Evolutionary conservation across 2,329 filamentous ascomycete genomes (phyloP), one percentile per base, ranked within the genome.

Genomic region (Phyllosticta citriasiana): DNA sequence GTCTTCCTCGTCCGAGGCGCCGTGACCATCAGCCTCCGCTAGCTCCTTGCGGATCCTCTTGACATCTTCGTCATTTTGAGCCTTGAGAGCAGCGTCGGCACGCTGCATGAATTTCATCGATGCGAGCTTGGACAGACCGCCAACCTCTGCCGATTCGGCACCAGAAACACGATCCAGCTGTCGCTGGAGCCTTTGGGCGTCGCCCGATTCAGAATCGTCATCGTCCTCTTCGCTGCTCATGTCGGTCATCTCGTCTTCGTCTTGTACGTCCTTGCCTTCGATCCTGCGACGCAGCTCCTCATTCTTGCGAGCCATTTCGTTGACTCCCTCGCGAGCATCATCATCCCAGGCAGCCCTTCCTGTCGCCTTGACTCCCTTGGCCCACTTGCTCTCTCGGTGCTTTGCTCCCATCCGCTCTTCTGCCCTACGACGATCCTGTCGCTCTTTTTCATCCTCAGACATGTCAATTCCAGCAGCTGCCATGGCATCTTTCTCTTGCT

Each of bases 51-150:
- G 82, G 56, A 97, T 66, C 7, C 66, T 66, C 59, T 74, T 71
- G 35, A 77, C 68, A 33, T 90, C 83, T 61, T 89, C 88, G 67
- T 96, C 89, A 66, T 97, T 97, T 62, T 85, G 83, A 64, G 87
- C 84, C 73, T 87, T 91, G 68, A 85, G 85, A 47, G 85, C 81
- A 27, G 87, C 88, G 69, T 97, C 92, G 1, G 91, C 90, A 66
- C 88, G 91, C 68, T 88, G 85, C 94, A 99, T 97, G 72, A 99
- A 99, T 64, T 90, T 89, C 87, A 99, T 91, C 57, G 83, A 82
- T 74, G 89, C 85, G 6, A 99, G 77, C 67, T 84, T 87, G 14
- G 87, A 86, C 47, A 69, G 64, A 22, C 84, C 40, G 16, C 59
- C 52, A 19, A 10, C 84, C 4, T 83, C 81, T 53, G 84, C 85